Percentiles rank a stretch among this genome's conserved stretches.
Evolutionary conservation across 2,329 filamentous ascomycete genomes (phyloP).

Genomic region (Cadophora malorum): DNA sequence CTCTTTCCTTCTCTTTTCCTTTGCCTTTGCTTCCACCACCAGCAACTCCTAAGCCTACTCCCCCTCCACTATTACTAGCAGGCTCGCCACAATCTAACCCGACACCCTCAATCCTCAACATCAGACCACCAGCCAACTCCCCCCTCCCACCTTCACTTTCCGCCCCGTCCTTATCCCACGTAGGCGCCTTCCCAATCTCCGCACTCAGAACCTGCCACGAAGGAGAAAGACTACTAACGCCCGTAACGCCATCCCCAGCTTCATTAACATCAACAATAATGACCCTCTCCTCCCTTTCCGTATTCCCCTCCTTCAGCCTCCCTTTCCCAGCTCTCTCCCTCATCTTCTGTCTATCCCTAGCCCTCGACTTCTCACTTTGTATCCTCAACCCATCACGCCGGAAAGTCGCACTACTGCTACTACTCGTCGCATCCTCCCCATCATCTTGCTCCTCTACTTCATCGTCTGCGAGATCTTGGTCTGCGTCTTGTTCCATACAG

Average conservation of each 20-base stretch:
- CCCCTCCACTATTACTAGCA: conserved; percentile 44
- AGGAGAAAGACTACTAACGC: conserved; percentile 74
- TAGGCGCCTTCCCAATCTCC: conserved; percentile 63
- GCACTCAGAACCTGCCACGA: conserved; percentile 73
- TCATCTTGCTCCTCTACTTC: not conserved
- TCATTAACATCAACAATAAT: conserved; percentile 62
- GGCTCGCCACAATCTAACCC: conserved; percentile 33
- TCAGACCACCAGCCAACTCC: conserved; percentile 48
- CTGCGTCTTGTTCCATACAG: conserved; percentile 12
- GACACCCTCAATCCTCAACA: conserved; percentile 67
- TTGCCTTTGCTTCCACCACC: conserved; percentile 7
- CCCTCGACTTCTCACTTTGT: not conserved
- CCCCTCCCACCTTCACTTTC: conserved; percentile 47
- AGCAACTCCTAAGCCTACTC: conserved; percentile 22
- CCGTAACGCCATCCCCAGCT: conserved; percentile 61
- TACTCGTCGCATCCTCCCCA: conserved; percentile 13
- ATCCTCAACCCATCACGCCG: not conserved
- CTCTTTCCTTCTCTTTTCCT: conserved; percentile 15
- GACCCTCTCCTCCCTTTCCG: conserved; percentile 48
- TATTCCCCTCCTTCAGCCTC: not conserved
- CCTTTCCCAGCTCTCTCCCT: conserved; percentile 8
- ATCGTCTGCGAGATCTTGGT: not conserved
- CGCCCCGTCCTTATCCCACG: conserved; percentile 59
- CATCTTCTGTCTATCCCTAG: conserved; percentile 11
- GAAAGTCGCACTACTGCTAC: not conserved